These are phyloP conservation scores for Dactylellina leptospora DNA, from an alignment of 2,329 filamentous ascomycete species.

Conservation along the genomic window DNA sequence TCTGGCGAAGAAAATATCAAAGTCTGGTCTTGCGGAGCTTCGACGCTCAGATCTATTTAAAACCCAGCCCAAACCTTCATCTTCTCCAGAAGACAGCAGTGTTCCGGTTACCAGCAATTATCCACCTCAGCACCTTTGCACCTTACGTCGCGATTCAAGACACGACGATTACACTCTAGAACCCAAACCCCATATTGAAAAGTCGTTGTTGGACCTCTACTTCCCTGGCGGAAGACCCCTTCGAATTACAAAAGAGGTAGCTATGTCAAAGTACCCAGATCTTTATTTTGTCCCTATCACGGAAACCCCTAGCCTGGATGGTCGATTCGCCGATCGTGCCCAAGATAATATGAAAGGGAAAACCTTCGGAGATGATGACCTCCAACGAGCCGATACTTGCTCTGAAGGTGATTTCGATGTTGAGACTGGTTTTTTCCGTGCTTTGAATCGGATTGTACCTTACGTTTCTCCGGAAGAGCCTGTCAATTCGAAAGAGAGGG, in stretches of 20 bases:
- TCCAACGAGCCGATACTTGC: no score
- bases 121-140: constrained; percentile 19
- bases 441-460: no score
- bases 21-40: not conserved
- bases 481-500: no score
- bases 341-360: not conserved
- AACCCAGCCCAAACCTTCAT: not conserved
- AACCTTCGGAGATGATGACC: no score
- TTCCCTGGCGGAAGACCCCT: constrained; percentile 4
- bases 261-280: constrained; percentile 1
- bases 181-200: not conserved
- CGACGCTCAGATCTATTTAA: no score
- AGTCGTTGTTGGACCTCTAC: not conserved
- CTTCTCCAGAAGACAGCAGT: not conserved
- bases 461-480: no score
- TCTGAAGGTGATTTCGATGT: no score
- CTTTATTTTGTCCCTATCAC: not conserved
- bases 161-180: not conserved
- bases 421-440: no score
- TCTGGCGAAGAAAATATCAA: not conserved
- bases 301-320: not conserved
- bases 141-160: not conserved
- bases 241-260: not conserved
- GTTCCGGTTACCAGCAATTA: no score
- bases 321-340: not conserved